These are phyloP conservation scores for Cladorrhinum samala DNA, from an alignment of 495 filamentous ascomycete species.

Conservation along the genomic window DNA sequence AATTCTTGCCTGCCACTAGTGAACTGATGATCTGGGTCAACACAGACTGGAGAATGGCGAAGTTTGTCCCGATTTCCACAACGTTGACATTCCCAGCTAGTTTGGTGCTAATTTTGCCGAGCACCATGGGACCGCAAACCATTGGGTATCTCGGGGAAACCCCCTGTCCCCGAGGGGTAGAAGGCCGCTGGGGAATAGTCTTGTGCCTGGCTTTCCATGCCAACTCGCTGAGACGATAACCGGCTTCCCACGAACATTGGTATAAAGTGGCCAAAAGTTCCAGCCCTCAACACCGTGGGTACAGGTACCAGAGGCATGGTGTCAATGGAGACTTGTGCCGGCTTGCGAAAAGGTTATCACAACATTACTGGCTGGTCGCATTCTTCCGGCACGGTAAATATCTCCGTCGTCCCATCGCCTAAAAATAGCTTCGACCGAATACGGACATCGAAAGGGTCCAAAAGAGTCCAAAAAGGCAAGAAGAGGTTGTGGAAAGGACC, in stretches of 20 bases:
- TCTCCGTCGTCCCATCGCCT: not conserved
- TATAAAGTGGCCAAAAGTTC: too few species aligned
- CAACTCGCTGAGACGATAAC: too few species aligned
- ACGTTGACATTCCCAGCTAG: not conserved
- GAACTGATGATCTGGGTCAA: not conserved
- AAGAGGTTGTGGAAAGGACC: slow-evolving; percentile 2
- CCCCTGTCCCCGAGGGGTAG: too few species aligned
- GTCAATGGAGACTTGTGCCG: too few species aligned
- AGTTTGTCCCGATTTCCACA: not conserved
- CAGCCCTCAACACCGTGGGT: not conserved
- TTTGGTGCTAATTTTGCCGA: not conserved
- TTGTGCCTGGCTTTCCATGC: too few species aligned
- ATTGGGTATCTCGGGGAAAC: too few species aligned
- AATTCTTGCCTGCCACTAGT: not conserved
- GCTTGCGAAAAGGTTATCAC: not conserved
- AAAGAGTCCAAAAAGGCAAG: not conserved
- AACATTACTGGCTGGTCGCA: not conserved
- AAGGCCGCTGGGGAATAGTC: too few species aligned
- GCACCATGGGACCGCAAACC: too few species aligned
- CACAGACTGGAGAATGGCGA: not conserved
- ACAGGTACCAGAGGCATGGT: not conserved
- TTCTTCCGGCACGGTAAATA: slow-evolving; percentile 10
- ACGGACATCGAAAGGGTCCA: not conserved
- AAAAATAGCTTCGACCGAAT: slow-evolving; percentile 10
- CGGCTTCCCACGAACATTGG: too few species aligned